Evolutionary conservation across 2,329 filamentous ascomycete genomes (phyloP), one percentile per base, ranked within the genome.

Genomic region (Corinectria fuckeliana): DNA sequence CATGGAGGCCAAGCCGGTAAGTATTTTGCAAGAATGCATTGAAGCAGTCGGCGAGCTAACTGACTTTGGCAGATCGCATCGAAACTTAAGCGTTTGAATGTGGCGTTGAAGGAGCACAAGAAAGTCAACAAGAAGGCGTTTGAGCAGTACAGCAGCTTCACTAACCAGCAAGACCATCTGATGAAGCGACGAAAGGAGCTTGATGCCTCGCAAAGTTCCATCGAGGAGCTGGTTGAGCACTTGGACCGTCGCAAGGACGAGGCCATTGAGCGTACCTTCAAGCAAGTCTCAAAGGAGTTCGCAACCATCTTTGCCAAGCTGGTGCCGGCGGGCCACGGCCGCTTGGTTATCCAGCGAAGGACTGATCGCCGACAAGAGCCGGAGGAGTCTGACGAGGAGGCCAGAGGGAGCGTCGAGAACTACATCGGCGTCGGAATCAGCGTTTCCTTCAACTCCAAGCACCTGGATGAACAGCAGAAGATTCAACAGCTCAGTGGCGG

Each of bases 61-160:
- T 48, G 56, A 3, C 30, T 49, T 4, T 38, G 10, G 4, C 61
- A 87, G 82, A 86, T 87, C 59, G 80, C 81, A n/a, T 80, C 80
- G 38, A 88, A 89, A 56, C 86, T 98, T 21, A 93, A 95, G 78
- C 96, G 93, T 72, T 92, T 94, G 71, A 96, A 96, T 64, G 92
- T 97, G 69, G 88, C 91, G 0, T 82, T 98, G 54, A 98, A 98
- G 80, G 97, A 97, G 75, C 98, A 95, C 79, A 92, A 93, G 55
- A 92, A 97, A 71, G 93, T 99, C 79, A 99, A 99, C 85, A 99
- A 98, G 80, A 98, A 99, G 79, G 95, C 95, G 0, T 97, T 98
- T 73, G 96, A 99, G 77, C 95, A 99, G 76, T 99, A 98, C 81
- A 96, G 94, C 79, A 96, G 89, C 78, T 99, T 98, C 75, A 97